Percentiles rank a stretch among this genome's conserved stretches.
Evolutionary conservation across 176 grass and related monocot species (phyloP).

Genomic region (Hordeum marinum): DNA sequence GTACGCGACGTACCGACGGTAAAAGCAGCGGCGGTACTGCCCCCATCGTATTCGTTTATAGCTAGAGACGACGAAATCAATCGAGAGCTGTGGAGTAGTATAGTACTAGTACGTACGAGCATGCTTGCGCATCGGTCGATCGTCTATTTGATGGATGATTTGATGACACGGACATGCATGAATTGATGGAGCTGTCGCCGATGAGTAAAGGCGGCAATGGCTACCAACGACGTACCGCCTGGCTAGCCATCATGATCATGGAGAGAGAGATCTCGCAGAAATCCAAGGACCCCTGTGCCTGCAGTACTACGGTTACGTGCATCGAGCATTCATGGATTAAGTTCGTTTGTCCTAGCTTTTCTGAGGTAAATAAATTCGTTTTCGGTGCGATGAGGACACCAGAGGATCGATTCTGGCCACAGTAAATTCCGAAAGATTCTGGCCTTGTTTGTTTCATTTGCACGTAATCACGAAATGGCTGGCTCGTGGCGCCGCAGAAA

Average conservation of each 20-base stretch:
- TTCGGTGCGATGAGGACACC: too few relatives aligned
- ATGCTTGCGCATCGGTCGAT: neutral
- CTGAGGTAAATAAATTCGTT: too few relatives aligned
- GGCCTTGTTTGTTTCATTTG: too few relatives aligned
- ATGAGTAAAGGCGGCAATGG: neutral
- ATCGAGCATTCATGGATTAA: neutral
- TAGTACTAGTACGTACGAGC: neutral
- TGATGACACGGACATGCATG: slow-evolving; percentile 24
- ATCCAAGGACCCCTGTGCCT: neutral
- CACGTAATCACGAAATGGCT: too few relatives aligned
- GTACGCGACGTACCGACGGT: neutral
- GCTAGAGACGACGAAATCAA: too few relatives aligned
- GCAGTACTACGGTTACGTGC: neutral
- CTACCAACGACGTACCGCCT: neutral
- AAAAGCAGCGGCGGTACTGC: neutral
- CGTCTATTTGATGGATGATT: neutral
- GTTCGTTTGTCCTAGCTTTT: neutral
- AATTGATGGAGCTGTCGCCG: slow-evolving; percentile 18
- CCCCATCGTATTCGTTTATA: neutral
- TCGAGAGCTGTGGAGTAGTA: too few relatives aligned
- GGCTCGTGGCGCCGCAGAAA: too few relatives aligned
- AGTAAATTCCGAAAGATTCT: too few relatives aligned
- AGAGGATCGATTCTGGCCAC: too few relatives aligned
- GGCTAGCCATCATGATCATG: neutral
- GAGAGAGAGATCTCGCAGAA: neutral